Percentiles rank a stretch among this genome's conserved stretches.
These are phyloP conservation scores for Epichloe baconii DNA, from an alignment of 2,329 filamentous ascomycete species.

Conservation along the genomic window DNA sequence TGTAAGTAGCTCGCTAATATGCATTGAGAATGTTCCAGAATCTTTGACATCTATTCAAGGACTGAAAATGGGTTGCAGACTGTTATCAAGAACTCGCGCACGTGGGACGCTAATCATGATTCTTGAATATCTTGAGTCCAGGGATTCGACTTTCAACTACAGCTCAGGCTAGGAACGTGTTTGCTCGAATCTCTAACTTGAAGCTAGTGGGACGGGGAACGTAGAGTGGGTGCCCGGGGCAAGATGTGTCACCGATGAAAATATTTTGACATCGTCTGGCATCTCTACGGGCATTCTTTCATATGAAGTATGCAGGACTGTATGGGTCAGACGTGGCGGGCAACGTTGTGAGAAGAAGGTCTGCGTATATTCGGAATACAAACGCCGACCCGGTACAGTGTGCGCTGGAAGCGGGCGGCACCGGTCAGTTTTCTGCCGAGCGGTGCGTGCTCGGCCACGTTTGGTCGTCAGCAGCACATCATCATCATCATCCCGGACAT, in stretches of 20 bases:
- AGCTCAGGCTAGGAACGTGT: no score
- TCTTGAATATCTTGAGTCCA: no score
- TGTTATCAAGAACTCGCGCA: no score
- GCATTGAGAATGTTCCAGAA: no score
- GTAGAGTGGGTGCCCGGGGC: slow-evolving; percentile 43
- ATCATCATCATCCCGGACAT: background rate
- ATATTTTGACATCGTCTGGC: slow-evolving; percentile 49
- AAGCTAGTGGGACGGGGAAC: slow-evolving; percentile 6
- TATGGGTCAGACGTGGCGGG: slow-evolving; percentile 40
- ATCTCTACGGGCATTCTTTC: slow-evolving; percentile 30
- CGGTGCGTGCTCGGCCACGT: background rate
- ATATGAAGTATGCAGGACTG: slow-evolving; percentile 11
- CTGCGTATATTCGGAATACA: slow-evolving; percentile 45
- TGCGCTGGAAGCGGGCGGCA: background rate
- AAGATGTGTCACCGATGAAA: slow-evolving; percentile 47
- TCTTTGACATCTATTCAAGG: no score
- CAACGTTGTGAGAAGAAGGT: slow-evolving; percentile 28
- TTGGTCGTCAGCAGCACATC: background rate
- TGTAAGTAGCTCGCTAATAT: rapidly evolving
- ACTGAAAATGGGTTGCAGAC: no score
- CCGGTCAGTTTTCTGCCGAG: background rate
- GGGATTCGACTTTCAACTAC: no score
- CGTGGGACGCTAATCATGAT: no score
- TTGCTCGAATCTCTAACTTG: no score
- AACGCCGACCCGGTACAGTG: slow-evolving; percentile 22